These are phyloP conservation scores for Tribonema minus DNA, from an alignment of 108 stramenopile genomes.

Conservation along the genomic window DNA sequence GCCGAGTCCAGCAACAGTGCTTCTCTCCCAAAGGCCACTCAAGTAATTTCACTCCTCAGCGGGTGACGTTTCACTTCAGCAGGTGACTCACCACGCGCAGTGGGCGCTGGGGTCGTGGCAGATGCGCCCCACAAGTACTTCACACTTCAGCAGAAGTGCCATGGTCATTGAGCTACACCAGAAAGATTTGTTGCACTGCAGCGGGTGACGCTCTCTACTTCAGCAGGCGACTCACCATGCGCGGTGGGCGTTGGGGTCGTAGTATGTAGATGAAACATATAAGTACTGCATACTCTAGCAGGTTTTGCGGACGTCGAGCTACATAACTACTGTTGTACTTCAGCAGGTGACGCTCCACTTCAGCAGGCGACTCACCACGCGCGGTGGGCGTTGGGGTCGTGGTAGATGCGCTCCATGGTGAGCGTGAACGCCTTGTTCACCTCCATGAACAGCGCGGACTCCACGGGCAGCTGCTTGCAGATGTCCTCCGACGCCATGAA, in stretches of 20 bases:
- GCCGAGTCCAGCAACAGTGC: too few species aligned
- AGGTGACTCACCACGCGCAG: slow-evolving; percentile 38
- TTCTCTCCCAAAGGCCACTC: too few species aligned
- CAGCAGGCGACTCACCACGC: slow-evolving; percentile 45
- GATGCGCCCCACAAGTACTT: slow-evolving; percentile 21
- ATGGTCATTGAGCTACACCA: too few species aligned
- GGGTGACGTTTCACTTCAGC: too few species aligned
- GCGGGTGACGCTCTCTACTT: too few species aligned
- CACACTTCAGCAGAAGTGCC: slow-evolving; percentile 40
- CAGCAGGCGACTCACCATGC: slow-evolving; percentile 45
- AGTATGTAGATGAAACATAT: background rate
- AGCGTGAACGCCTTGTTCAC: slow-evolving; percentile 56
- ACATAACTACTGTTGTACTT: too few species aligned
- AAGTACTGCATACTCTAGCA: slow-evolving; percentile 29
- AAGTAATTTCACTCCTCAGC: too few species aligned
- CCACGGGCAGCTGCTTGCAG: slow-evolving; percentile 60
- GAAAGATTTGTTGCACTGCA: too few species aligned
- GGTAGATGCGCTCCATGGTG: slow-evolving; percentile 35
- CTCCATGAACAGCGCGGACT: slow-evolving; percentile 56
- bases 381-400: slow-evolving; percentile 56
- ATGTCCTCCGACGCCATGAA: slow-evolving; percentile 67
- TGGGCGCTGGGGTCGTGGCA: slow-evolving; percentile 57
- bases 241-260: slow-evolving; percentile 56
- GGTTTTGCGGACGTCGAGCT: too few species aligned
- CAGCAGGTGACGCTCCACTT: too few species aligned